Percentiles rank a stretch among this genome's conserved stretches.
phyloP scores from a whole-genome alignment of 345 rosid species.

The Arabidopsis suecica region DNA sequence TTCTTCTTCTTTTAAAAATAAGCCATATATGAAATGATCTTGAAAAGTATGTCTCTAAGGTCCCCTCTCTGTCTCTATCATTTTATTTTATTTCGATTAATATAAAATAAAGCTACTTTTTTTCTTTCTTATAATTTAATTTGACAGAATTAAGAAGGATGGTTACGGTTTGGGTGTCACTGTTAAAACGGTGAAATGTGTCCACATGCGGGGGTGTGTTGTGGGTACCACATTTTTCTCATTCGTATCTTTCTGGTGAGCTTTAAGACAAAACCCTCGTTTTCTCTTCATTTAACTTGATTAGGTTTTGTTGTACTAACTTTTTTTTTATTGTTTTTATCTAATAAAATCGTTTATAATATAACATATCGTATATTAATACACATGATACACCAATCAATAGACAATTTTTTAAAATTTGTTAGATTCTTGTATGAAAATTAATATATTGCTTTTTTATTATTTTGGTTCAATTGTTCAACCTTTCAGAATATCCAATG shows the following conservation, averaged over 20 bases:
- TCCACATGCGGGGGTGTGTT: slow-evolving; percentile 58
- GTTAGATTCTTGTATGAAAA: slow-evolving; percentile 16
- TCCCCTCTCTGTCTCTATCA: slow-evolving; percentile 20
- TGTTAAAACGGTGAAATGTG: slow-evolving; percentile 54
- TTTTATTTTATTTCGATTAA: background rate
- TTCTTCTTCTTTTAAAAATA: slow-evolving; percentile 29
- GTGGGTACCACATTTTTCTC: slow-evolving; percentile 47
- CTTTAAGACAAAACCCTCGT: slow-evolving; percentile 51
- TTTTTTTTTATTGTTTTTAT: background rate
- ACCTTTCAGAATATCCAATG: background rate
- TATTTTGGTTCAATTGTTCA: background rate
- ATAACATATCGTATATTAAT: background rate
- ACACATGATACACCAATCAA: background rate
- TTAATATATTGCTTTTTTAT: slow-evolving; percentile 5
- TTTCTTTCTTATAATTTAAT: background rate
- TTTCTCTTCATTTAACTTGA: slow-evolving; percentile 41
- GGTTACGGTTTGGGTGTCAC: slow-evolving; percentile 50
- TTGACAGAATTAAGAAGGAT: slow-evolving; percentile 39
- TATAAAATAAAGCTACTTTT: background rate
- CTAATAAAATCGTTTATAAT: background rate
- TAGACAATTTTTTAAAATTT: background rate
- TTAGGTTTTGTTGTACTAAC: slow-evolving; percentile 45
- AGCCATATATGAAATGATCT: slow-evolving; percentile 33
- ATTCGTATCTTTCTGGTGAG: slow-evolving; percentile 47
- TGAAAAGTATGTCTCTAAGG: slow-evolving; percentile 42